A percentile compares a stretch with the other conserved stretches of the same genome.
phyloP scores from a whole-genome alignment of 257 asterid genomes.

The Plectranthus barbatus region DNA sequence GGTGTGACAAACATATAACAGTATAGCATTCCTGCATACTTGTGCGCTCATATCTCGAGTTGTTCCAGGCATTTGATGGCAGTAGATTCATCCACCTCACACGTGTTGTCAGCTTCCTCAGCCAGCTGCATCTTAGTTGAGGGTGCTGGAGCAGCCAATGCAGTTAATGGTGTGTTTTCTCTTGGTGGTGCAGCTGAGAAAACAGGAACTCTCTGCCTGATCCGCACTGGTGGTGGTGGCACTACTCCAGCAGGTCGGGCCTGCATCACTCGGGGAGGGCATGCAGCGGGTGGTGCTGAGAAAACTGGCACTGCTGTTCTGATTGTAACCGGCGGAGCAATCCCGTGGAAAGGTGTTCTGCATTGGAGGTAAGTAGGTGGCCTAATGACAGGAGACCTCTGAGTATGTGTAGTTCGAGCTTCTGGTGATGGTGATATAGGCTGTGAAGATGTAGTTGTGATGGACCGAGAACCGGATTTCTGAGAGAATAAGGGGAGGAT shows the following conservation, averaged over 20 bases:
- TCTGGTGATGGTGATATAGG: conserved; percentile 32
- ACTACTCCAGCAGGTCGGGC: conserved; percentile 32
- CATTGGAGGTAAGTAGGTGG: conserved; percentile 34
- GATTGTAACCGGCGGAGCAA: conserved; percentile 65
- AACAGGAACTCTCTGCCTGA: conserved; percentile 55
- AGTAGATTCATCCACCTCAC: conserved; percentile 42
- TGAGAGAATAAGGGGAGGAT: conserved; percentile 60
- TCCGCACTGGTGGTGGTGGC: conserved; percentile 47
- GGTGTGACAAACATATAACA: neutral
- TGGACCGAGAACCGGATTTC: conserved; percentile 25
- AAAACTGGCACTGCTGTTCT: conserved; percentile 63
- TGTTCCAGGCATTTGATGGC: conserved; percentile 68
- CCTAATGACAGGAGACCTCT: conserved; percentile 23
- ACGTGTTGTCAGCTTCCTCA: conserved; percentile 19
- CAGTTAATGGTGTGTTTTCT: conserved; percentile 16
- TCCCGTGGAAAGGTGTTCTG: conserved; percentile 38
- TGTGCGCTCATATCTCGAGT: conserved; percentile 38
- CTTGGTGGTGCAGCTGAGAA: conserved; percentile 35
- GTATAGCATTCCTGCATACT: neutral
- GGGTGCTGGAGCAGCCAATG: conserved; percentile 4
- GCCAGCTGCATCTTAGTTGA: conserved; percentile 13
- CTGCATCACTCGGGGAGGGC: conserved; percentile 21
- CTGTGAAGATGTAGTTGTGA: conserved; percentile 18
- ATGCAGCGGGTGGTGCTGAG: conserved; percentile 50
- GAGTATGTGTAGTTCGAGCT: conserved; percentile 15